Evolutionary conservation across 2,329 filamentous ascomycete species (phyloP).

Genomic region (Fusarium globosum): DNA sequence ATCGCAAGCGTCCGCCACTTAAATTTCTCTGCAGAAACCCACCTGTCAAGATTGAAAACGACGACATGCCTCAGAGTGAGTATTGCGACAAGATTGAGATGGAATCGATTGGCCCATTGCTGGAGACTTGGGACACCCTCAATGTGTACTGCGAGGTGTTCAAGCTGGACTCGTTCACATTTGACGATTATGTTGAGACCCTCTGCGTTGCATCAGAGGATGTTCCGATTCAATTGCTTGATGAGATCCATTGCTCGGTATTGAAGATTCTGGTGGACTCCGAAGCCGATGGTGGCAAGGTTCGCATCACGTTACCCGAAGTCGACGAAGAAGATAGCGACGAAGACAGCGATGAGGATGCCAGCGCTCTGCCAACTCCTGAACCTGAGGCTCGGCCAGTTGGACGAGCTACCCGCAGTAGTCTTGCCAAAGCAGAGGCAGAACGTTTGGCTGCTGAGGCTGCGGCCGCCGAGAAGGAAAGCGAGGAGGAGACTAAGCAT

Average conservation of each 20-base stretch:
- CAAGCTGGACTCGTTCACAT: conserved; percentile 94
- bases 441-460: conserved; percentile 73
- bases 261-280: conserved; percentile 86
- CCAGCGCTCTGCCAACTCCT: conserved; percentile 65
- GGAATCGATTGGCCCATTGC: conserved; percentile 83
- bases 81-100: conserved; percentile 71
- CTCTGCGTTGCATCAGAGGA: conserved; percentile 81
- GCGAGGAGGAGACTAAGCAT: conserved; percentile 65
- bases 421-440: conserved; percentile 82
- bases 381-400: conserved; percentile 76
- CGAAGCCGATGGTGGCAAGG: conserved; percentile 78
- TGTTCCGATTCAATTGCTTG: conserved; percentile 83
- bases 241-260: conserved; percentile 91
- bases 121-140: conserved; percentile 96
- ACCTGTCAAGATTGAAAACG: conserved; percentile 60
- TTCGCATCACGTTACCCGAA: conserved; percentile 82
- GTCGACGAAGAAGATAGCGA: conserved; percentile 77
- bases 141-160: conserved; percentile 99
- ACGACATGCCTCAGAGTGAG: conserved; percentile 24
- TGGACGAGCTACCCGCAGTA: conserved; percentile 83
- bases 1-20: conserved; percentile 75
- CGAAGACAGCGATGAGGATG: conserved; percentile 69
- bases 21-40: conserved; percentile 80
- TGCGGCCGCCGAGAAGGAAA: conserved; percentile 64
- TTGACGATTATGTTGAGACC: conserved; percentile 94